phyloP scores from a whole-genome alignment of 306 rosid genomes.

The Lablab purpureus region DNA sequence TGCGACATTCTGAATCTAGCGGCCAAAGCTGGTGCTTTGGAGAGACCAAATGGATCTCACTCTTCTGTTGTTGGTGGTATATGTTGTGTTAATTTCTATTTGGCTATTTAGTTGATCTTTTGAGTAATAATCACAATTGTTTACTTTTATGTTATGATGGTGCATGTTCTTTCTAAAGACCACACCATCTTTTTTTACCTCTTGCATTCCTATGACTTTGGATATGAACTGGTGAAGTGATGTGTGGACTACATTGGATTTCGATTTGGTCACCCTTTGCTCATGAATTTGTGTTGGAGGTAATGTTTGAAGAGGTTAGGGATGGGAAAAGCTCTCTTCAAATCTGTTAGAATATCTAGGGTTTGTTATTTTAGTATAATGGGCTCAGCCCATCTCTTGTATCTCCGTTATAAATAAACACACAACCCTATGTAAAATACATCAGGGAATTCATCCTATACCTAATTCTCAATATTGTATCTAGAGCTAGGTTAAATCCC shows the following conservation, averaged over 20 bases:
- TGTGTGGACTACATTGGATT: neutral
- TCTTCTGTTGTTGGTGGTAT: conserved; percentile 61
- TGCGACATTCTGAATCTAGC: conserved; percentile 72
- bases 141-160: neutral
- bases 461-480: no score
- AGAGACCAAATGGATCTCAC: conserved; percentile 50
- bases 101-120: neutral
- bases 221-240: neutral
- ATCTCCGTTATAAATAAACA: no score
- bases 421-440: no score
- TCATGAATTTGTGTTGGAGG: neutral
- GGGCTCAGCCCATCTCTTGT: no score
- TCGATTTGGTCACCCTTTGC: neutral
- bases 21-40: conserved; percentile 57
- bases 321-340: neutral
- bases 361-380: no score
- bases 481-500: no score
- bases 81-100: conserved; percentile 15
- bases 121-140: neutral
- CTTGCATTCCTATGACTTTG: neutral
- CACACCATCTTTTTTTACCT: neutral
- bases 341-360: no score
- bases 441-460: no score
- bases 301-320: conserved; percentile 4
- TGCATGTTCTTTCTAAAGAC: conserved; percentile 1